Evolutionary conservation across 2,329 filamentous ascomycete species (phyloP).

Genomic region (Ascochyta lentis): DNA sequence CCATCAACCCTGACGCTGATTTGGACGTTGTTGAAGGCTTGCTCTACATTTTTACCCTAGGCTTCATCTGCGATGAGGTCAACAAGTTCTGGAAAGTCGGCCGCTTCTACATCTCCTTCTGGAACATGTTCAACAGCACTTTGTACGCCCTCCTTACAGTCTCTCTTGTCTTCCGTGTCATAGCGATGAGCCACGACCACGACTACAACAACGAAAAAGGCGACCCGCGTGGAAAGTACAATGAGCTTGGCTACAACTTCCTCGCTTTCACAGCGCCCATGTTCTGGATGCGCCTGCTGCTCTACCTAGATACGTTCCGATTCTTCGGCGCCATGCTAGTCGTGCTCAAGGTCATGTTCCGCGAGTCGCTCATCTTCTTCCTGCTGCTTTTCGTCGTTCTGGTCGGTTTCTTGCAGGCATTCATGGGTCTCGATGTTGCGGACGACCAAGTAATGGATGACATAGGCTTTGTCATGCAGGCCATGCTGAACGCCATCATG

Average conservation of each 20-base stretch:
- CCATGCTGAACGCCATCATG: conserved; percentile 91
- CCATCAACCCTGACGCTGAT: conserved; percentile 83
- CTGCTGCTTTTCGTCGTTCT: conserved; percentile 85
- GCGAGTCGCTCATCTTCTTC: conserved; percentile 89
- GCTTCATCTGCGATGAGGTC: conserved; percentile 87
- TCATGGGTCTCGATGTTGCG: conserved; percentile 86
- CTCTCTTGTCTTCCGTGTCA: conserved; percentile 79
- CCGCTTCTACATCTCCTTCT: conserved; percentile 89
- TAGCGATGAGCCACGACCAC: conserved; percentile 70
- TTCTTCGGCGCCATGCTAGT: conserved; percentile 99
- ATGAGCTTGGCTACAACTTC: conserved; percentile 89
- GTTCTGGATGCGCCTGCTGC: conserved; percentile 92
- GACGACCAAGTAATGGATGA: conserved; percentile 71
- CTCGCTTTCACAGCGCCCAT: conserved; percentile 91
- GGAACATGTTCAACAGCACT: conserved; percentile 91
- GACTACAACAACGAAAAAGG: not conserved
- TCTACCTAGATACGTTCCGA: conserved; percentile 90
- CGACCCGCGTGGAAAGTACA: conserved; percentile 66
- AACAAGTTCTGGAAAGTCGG: conserved; percentile 95
- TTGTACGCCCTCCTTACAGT: conserved; percentile 80
- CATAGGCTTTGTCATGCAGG: conserved; percentile 75
- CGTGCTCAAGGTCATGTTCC: conserved; percentile 77
- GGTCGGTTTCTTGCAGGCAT: conserved; percentile 88
- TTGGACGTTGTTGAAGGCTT: conserved; percentile 83
- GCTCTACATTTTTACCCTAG: conserved; percentile 89